Evolutionary conservation across 2,329 filamentous ascomycete genomes (phyloP), one percentile per base, ranked within the genome.

Genomic region (Calonectria fujianensis): DNA sequence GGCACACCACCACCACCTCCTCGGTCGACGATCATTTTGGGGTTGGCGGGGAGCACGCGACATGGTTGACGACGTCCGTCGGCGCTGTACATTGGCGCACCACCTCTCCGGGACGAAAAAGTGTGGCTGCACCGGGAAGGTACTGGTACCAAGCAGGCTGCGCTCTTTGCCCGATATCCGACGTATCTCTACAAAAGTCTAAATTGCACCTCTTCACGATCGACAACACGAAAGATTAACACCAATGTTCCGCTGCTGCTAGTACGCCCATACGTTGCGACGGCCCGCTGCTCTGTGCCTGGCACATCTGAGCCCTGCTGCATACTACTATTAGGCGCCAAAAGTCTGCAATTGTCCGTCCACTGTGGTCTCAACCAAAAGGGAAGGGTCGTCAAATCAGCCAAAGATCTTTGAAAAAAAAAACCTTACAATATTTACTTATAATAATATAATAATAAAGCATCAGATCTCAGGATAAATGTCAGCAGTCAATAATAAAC

Each of bases 31-130:
- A 73, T 69, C 65, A 52, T 45, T 65, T 35, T 31, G 24, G 52
- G 52, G 48, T 54, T 35, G 27, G 59, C 51, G n/a, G 31, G 48
- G 65, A 59, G 59, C 72, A 73, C 72, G 67, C 72, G 66, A 73
- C 67, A 50, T 16, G 14, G 11, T 50, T 32, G 20, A 37, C 35
- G 24, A 51, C 39, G 24, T 35, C 61, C 51, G 35, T 66, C 27
- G 57, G 35, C 14, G 24, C 57, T 59, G 51, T 65, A 24, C 63
- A 64, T 48, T 41, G 57, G 57, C 57, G 57, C 57, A 41, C 57
- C 57, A 41, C 57, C 35, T 18, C n/a, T 39, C 35, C n/a, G 57
- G 57, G 57, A 41, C 37, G 35, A 24, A 2, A 35, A 32, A 63
- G 57, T 20, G 24, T 61, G 35, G 35, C 57, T 39, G 16, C 35